Base-by-base conservation (phyloP, 202 grass and related monocot species). In the Bolboschoenoplectus hybrid region DNA sequence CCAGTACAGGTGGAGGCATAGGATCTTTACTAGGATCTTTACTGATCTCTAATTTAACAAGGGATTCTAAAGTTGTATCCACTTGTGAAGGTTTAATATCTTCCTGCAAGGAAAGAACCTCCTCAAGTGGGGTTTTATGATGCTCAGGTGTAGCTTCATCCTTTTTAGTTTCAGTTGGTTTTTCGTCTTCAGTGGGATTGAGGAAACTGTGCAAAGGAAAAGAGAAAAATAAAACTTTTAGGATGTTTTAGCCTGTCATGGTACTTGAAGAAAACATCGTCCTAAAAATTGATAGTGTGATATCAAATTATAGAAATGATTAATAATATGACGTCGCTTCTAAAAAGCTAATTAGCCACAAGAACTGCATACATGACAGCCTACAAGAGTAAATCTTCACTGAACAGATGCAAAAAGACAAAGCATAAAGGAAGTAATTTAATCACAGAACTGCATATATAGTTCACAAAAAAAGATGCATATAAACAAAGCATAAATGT, bases 51-150 rank as follows among this genome's bases (percentile, higher is more conserved):
- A 91, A 72, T 60, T 81, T 88, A 44, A 84, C 67, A 61, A 72
- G 72, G 75, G 84, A 56, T 80, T 88, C 89, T 84, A 76, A 32
- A 70, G 40, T 53, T 56, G 85, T 72, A 66, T 83, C 84, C 58
- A 47, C 51, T 45, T 45, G 56, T 81, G 58, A 58, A 47, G 82
- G 46, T 73, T 68, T 43, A 81, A 67, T 64, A 85, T 90, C 89
- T 60, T 80, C 75, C 67, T 87, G 89, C 64, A 91, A 80, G 9
- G 86, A 91, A 72, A 91, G 83, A 61, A 88, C 89, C 71, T 89
- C 88, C 80, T 91, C 86, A 61, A 91, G 84, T 81, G 80, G 71
- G 74, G 89, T 86, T 79, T 61, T 88, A 45, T 82, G 63, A 76
- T 82, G 76, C 44, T 81, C 7, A n/a, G 82, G 74, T 5, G 41